Percentiles rank a stretch among this genome's conserved stretches.
These are phyloP conservation scores for Microcos paniculata DNA, from an alignment of 345 rosid genomes.

Conservation along the genomic window DNA sequence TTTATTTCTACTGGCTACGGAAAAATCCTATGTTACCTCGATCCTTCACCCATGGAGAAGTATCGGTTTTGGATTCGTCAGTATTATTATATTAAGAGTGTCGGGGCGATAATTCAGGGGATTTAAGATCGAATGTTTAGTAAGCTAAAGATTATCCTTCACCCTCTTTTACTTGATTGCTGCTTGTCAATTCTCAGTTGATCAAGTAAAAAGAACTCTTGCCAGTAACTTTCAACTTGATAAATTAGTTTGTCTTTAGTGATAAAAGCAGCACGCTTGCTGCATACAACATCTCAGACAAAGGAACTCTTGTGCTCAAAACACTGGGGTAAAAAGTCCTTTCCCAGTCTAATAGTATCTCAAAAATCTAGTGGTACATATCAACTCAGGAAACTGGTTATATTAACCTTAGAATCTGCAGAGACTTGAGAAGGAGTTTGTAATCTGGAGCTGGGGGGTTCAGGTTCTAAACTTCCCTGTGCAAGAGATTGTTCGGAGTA, in stretches of 20 bases:
- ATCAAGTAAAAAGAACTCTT: not conserved
- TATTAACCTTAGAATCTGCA: not conserved
- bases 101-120: not conserved
- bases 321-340: not conserved
- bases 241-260: slow-evolving; percentile 4
- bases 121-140: not conserved
- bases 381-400: not conserved
- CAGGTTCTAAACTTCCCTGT: not conserved
- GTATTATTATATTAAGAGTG: not conserved
- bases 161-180: not conserved
- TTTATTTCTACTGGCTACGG: not conserved
- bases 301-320: not conserved
- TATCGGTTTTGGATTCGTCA: not conserved
- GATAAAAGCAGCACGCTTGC: not conserved
- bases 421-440: not conserved
- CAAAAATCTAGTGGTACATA: not conserved
- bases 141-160: not conserved
- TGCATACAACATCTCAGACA: not conserved
- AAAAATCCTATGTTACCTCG: not conserved
- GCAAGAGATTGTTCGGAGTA: not conserved
- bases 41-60: not conserved
- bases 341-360: not conserved
- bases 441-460: not conserved
- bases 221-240: not conserved
- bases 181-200: not conserved